phyloP scores from a whole-genome alignment of 176 grass and related monocot species.

The Avena sativa region DNA sequence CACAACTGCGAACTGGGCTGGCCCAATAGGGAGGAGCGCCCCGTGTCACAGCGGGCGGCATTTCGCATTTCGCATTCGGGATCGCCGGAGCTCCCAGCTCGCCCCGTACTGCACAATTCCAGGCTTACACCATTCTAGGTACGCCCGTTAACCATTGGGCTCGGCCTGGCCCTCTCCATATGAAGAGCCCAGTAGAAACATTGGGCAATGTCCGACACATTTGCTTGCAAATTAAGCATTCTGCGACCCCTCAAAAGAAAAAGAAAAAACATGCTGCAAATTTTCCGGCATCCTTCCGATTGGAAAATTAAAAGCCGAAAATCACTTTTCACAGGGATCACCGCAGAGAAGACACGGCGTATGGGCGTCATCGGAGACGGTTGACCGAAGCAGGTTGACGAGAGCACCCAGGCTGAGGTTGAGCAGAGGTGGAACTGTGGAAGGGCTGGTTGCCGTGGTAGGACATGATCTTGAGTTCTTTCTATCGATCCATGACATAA shows the following conservation, averaged over 20 bases:
- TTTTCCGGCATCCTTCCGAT: background rate
- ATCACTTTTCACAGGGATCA: background rate
- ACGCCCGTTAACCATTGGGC: background rate
- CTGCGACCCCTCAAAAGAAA: background rate
- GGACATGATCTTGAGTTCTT: background rate
- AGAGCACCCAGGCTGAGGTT: background rate
- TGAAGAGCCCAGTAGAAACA: background rate
- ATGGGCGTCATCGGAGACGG: constrained; percentile 8
- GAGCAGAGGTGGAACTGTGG: background rate
- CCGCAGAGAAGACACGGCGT: background rate
- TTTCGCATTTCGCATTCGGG: too few relatives aligned
- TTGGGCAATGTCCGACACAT: background rate
- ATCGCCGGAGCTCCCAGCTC: too few relatives aligned
- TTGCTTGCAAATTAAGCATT: background rate
- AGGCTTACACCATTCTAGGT: too few relatives aligned
- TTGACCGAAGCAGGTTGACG: background rate
- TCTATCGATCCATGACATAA: background rate
- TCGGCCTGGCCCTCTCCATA: background rate
- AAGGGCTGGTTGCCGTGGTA: constrained; percentile 37
- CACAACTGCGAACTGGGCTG: too few relatives aligned
- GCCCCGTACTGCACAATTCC: too few relatives aligned
- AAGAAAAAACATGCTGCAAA: too few relatives aligned
- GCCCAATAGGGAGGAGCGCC: too few relatives aligned
- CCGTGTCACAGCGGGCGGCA: too few relatives aligned
- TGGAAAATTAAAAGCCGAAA: background rate